Conservation (phyloP, 2,329 filamentous ascomycete genomes). For the Stachybotrys elegans region DNA sequence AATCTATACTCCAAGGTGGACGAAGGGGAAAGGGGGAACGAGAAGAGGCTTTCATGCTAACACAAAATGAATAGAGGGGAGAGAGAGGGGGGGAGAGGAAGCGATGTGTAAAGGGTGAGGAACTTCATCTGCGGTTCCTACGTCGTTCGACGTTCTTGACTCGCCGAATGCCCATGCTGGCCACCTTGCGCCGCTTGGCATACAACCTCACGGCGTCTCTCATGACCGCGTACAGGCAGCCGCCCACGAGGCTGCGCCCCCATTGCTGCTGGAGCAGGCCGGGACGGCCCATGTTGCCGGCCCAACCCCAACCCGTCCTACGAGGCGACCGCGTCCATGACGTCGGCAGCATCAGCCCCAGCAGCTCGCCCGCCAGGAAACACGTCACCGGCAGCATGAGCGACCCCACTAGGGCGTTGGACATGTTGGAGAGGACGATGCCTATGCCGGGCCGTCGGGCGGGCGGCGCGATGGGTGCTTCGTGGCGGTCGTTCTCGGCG, state of each 20-base stretch:
- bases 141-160: conserved; percentile 46
- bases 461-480: conserved; percentile 29
- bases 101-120: too few species aligned
- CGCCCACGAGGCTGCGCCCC: conserved; percentile 84
- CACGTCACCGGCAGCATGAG: conserved; percentile 80
- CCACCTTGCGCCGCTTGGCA: conserved; percentile 57
- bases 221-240: conserved; percentile 80
- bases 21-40: too few species aligned
- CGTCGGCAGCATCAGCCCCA: conserved; percentile 63
- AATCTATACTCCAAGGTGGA: too few species aligned
- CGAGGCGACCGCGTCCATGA: conserved; percentile 54
- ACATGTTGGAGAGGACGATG: conserved; percentile 34
- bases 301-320: not conserved
- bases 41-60: too few species aligned
- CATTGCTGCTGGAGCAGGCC: conserved; percentile 78
- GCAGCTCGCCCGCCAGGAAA: conserved; percentile 68
- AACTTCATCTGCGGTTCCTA: too few species aligned
- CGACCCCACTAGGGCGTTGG: conserved; percentile 46
- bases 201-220: conserved; percentile 63
- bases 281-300: conserved; percentile 33
- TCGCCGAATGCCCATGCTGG: conserved; percentile 48
- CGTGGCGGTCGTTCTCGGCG: conserved; percentile 19
- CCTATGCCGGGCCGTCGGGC: conserved; percentile 27
- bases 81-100: too few species aligned
- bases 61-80: too few species aligned